Evolutionary conservation across 371 early-diverging fungal species (phyloP).

Genomic region (Mucor velutinosus): DNA sequence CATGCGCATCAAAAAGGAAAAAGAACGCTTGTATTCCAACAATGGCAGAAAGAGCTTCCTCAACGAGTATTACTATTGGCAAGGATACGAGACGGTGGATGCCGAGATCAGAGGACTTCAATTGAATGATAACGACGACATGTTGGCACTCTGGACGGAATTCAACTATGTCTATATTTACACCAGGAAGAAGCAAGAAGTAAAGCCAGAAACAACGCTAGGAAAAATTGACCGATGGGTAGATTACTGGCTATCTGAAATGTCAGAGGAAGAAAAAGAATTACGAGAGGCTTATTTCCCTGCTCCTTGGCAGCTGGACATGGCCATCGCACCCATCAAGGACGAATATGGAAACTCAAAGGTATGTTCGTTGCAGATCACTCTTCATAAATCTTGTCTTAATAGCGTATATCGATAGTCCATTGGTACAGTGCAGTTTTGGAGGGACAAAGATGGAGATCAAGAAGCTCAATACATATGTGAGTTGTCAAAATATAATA

Average conservation of each 20-base stretch:
- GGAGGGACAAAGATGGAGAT: conserved; percentile 11
- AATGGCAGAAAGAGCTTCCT: conserved; percentile 12
- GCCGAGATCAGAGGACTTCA: conserved; percentile 32
- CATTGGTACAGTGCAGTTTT: conserved; percentile 20
- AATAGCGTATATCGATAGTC: neutral
- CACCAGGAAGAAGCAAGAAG: conserved; percentile 10
- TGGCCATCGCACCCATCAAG: conserved; percentile 17
- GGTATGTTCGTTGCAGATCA: conserved; percentile 7
- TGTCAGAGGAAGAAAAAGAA: conserved; percentile 14
- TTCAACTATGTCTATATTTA: conserved; percentile 32
- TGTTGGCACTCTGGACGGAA: conserved; percentile 47
- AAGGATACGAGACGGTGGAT: conserved; percentile 21
- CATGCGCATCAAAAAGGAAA: conserved; percentile 17
- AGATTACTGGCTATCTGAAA: conserved; percentile 13
- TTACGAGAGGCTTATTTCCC: conserved; percentile 12
- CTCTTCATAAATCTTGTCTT: neutral
- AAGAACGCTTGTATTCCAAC: conserved; percentile 23
- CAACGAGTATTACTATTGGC: conserved; percentile 38
- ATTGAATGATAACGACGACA: conserved; percentile 28
- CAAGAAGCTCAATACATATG: conserved; percentile 10
- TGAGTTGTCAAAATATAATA: neutral
- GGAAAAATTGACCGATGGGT: conserved; percentile 12
- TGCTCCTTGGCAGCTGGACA: conserved; percentile 18
- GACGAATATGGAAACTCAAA: conserved; percentile 10
- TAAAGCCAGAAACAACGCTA: neutral